These are phyloP conservation scores for Beauveria pseudobassiana DNA, from an alignment of 2,329 filamentous ascomycete species.

Conservation along the genomic window DNA sequence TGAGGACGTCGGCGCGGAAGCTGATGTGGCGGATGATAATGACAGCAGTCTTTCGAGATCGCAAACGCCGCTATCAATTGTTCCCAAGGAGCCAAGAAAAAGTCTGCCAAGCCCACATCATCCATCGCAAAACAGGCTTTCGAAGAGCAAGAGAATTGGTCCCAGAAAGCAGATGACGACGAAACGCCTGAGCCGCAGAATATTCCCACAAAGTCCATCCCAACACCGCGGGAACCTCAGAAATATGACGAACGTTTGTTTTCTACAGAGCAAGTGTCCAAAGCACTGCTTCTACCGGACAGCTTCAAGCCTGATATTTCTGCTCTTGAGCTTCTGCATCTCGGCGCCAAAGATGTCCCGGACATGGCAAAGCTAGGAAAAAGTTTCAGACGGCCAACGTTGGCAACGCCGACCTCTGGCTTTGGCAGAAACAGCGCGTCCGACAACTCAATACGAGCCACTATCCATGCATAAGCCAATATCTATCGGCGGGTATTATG, in stretches of 20 bases:
- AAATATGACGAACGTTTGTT: conserved; percentile 40
- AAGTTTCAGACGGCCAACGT: conserved; percentile 38
- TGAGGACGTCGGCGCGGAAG: conserved; percentile 43
- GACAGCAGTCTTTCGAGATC: conserved; percentile 38
- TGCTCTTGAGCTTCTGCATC: conserved; percentile 35
- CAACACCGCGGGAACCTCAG: conserved; percentile 24
- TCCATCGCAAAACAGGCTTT: conserved; percentile 73
- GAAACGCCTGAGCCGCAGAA: conserved; percentile 1
- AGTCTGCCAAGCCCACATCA: conserved; percentile 53
- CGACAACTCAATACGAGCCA: conserved; percentile 43
- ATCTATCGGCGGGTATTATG: conserved; percentile 62
- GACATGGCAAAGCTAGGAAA: conserved; percentile 42
- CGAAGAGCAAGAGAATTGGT: conserved; percentile 53
- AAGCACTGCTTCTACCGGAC: conserved; percentile 38
- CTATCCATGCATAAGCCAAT: conserved; percentile 25
- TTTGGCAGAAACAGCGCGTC: conserved; percentile 50
- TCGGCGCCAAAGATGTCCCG: conserved; percentile 40
- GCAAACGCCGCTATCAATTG: conserved; percentile 35
- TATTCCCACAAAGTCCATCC: conserved; percentile 21
- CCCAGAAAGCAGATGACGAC: conserved; percentile 46
- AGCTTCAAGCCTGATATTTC: conserved; percentile 39
- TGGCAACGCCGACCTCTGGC: conserved; percentile 45
- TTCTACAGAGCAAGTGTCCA: conserved; percentile 36
- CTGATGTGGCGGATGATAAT: conserved; percentile 39
- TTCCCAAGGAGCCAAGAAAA: conserved; percentile 40